Evolutionary conservation across 805 yeast species (phyloP).

Genomic region (Saccharomycopsis selenospora): DNA sequence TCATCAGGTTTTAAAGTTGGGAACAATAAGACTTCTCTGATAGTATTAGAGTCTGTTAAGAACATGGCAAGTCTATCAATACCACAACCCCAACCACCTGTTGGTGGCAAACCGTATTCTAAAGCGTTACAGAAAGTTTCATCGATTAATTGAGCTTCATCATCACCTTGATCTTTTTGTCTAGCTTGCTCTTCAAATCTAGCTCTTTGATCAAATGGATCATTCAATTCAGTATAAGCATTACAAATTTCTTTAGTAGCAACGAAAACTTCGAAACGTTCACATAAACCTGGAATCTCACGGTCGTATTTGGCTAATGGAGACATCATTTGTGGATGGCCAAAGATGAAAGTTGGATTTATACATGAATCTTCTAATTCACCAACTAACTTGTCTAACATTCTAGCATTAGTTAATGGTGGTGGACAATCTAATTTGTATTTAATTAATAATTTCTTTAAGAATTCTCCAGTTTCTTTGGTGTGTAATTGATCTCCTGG

Average conservation of each 20-base stretch:
- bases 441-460: constrained; percentile 70
- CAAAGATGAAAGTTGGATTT: constrained; percentile 96
- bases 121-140: constrained; percentile 96
- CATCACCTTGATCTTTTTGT: constrained; percentile 98
- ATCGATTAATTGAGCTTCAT: constrained; percentile 94
- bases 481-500: constrained; percentile 93
- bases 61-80: constrained; percentile 93
- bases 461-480: constrained; percentile 84
- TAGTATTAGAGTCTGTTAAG: constrained; percentile 91
- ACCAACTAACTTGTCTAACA: constrained; percentile 97
- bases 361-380: constrained; percentile 90
- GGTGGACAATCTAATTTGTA: constrained; percentile 82
- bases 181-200: constrained; percentile 98
- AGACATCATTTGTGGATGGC: constrained; percentile 99
- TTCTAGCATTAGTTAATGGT: constrained; percentile 94
- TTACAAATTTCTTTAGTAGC: constrained; percentile 98
- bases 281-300: constrained; percentile 88
- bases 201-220: constrained; percentile 96
- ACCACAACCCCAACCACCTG: constrained; percentile 98
- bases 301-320: constrained; percentile 97
- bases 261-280: constrained; percentile 96
- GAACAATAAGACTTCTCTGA: constrained; percentile 95
- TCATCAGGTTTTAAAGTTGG: constrained; percentile 97
- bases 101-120: constrained; percentile 97
- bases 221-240: constrained; percentile 98